Percentiles rank a stretch among this genome's conserved stretches.
Evolutionary conservation across 352 stramenopile genomes (phyloP).

Genomic region (Globisporangium viniferum): DNA sequence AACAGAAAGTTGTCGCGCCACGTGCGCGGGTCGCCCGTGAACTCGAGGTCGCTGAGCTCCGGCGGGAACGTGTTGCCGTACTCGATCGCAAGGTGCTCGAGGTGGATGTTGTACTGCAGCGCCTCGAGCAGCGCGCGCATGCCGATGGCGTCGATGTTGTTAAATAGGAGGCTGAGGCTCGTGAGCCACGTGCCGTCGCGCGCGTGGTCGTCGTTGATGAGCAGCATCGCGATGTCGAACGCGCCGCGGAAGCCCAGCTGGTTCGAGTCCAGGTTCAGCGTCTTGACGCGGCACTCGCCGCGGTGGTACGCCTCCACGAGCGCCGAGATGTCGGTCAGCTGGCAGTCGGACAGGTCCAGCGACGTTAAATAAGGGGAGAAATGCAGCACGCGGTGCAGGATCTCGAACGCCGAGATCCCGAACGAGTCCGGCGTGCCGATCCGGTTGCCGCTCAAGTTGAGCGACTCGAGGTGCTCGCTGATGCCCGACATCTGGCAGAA

Average conservation of each 20-base stretch:
- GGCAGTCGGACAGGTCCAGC: conserved; percentile 44
- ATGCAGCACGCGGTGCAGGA: conserved; percentile 53
- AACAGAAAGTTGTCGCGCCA: conserved; percentile 51
- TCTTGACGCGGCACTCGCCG: conserved; percentile 41
- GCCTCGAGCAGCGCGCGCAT: conserved; percentile 45
- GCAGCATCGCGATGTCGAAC: conserved; percentile 54
- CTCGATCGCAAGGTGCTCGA: conserved; percentile 49
- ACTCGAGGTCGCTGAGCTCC: conserved; percentile 46
- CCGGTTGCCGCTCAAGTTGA: conserved; percentile 57
- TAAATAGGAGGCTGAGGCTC: conserved; percentile 49
- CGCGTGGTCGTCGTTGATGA: conserved; percentile 49
- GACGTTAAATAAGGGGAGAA: conserved; percentile 54
- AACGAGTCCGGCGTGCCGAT: conserved; percentile 56
- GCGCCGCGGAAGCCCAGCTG: conserved; percentile 52
- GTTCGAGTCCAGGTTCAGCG: conserved; percentile 51
- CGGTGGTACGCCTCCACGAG: conserved; percentile 50
- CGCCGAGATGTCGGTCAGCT: conserved; percentile 48
- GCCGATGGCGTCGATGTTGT: conserved; percentile 51
- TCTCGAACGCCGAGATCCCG: conserved; percentile 42
- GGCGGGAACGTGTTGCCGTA: conserved; percentile 55
- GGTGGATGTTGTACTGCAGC: conserved; percentile 48
- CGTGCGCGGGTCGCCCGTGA: conserved; percentile 37
- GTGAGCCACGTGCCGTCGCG: conserved; percentile 35
- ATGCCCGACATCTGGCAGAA: conserved; percentile 56
- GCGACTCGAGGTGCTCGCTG: conserved; percentile 47